These are phyloP conservation scores for Polygonum maritimum DNA, from an alignment of 148 eudicot species.

Conservation along the genomic window DNA sequence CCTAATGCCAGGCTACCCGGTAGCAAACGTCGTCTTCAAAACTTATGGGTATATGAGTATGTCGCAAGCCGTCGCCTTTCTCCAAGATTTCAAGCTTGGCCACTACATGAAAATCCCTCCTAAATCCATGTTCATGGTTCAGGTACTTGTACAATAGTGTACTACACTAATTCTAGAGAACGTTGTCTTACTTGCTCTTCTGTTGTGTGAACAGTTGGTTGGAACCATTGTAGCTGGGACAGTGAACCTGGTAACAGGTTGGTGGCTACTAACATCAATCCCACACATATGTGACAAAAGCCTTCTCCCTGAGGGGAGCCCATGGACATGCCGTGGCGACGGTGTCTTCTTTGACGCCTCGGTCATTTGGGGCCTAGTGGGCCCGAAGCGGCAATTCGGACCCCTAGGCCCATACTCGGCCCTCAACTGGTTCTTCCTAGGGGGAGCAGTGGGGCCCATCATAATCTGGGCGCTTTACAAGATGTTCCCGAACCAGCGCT, in stretches of 20 bases:
- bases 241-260: slow-evolving; percentile 31
- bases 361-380: slow-evolving; percentile 57
- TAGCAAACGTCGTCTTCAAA: slow-evolving; percentile 93
- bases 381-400: slow-evolving; percentile 51
- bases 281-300: slow-evolving; percentile 33
- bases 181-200: background rate
- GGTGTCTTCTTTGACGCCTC: slow-evolving; percentile 64
- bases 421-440: slow-evolving; percentile 56
- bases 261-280: slow-evolving; percentile 44
- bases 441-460: slow-evolving; percentile 40
- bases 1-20: slow-evolving; percentile 82
- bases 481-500: slow-evolving; percentile 33
- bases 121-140: slow-evolving; percentile 94
- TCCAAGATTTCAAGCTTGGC: slow-evolving; percentile 86
- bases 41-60: slow-evolving; percentile 92
- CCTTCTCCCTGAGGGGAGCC: slow-evolving; percentile 30
- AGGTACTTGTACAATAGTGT: slow-evolving; percentile 31
- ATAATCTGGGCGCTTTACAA: slow-evolving; percentile 34
- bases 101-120: slow-evolving; percentile 99
- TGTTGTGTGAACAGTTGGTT: slow-evolving; percentile 20
- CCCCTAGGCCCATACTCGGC: slow-evolving; percentile 35
- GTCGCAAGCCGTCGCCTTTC: slow-evolving; percentile 90
- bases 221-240: slow-evolving; percentile 58
- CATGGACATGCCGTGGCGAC: slow-evolving; percentile 56
- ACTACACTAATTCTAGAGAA: background rate